Evolutionary conservation across 1,139 yeast species (phyloP), one percentile per base, ranked within the genome.

Genomic region (Yarrowia galli): DNA sequence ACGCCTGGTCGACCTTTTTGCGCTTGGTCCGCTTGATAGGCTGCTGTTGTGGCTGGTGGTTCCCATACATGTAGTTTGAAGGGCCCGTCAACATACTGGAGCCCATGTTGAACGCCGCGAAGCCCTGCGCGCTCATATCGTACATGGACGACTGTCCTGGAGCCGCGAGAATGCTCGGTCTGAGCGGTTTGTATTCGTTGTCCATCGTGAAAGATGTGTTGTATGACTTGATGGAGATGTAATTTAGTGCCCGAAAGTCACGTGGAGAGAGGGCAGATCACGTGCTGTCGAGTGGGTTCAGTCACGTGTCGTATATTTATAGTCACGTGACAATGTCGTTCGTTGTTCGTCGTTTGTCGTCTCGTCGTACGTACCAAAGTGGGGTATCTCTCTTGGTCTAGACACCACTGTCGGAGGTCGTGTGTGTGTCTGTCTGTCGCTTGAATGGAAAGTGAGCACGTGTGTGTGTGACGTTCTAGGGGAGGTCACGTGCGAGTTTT

Each of bases 1-100:
- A 93, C 0, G 98, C 97, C 64, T 75, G 79, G 71, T 76, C 80
- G 28, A 75, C 79, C 68, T 77, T 78, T 43, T 73, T 72, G 16
- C 76, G 71, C 49, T 70, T 68, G 20, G 71, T 68, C 23, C 70
- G 68, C 51, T 67, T 67, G 13, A 64, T 53, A 25, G 61, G 49
- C 67, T 40, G 54, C 61, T 35, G 56, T 20, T 56, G 49, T 53
- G 49, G 60, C 38, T 45, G 40, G 22, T 32, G 42, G 49, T 42
- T 45, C 8, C 56, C 54, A 15, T 58, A 58, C 51, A 58, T 25
- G 58, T 48, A 63, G n/a, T 38, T 48, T 12, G 35, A 45, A 6
- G 63, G 67, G 3, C 67, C 67, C 12, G 49, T 32, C 18, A 65
- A 36, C 49, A 65, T 65, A 16, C 51, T 42, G 18, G 64, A 58